Conservation (phyloP, 2,329 filamentous ascomycete genomes). For the Cladosporium colombiae region DNA sequence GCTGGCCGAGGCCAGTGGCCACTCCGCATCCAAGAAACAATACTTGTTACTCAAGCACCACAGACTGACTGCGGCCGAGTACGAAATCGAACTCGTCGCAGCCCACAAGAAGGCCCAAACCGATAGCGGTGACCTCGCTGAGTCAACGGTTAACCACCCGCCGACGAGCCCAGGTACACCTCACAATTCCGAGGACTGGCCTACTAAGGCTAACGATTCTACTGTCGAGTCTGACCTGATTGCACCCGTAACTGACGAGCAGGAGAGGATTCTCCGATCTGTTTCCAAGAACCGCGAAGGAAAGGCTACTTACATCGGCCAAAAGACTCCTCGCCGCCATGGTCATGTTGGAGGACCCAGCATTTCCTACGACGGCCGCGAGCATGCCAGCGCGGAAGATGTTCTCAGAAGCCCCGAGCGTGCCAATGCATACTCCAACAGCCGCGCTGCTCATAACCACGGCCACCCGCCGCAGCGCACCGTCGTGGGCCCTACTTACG, state of each 20-base stretch:
- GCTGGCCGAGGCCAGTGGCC: background rate
- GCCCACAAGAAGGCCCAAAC: conserved; percentile 24
- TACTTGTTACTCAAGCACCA: background rate
- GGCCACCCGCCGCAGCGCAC: conserved; percentile 2
- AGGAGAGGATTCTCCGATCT: background rate
- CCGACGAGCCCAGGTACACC: background rate
- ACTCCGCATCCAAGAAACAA: background rate
- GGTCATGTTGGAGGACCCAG: background rate
- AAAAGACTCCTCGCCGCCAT: background rate
- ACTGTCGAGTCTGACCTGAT: background rate
- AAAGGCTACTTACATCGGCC: background rate
- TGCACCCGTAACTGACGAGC: background rate
- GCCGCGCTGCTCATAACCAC: background rate
- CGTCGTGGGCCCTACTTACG: too few relatives aligned
- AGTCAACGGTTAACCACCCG: background rate
- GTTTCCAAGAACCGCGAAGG: background rate
- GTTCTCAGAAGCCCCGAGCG: conserved; percentile 3
- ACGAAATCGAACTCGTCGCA: conserved; percentile 20
- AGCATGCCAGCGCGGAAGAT: background rate
- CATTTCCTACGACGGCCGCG: conserved; percentile 1
- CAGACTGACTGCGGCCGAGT: background rate
- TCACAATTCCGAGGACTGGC: background rate
- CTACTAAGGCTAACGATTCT: background rate
- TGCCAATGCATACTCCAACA: background rate
- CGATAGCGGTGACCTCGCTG: conserved; percentile 11